Conservation (phyloP, 495 filamentous ascomycete genomes). For the Tetracladium setigerum region DNA sequence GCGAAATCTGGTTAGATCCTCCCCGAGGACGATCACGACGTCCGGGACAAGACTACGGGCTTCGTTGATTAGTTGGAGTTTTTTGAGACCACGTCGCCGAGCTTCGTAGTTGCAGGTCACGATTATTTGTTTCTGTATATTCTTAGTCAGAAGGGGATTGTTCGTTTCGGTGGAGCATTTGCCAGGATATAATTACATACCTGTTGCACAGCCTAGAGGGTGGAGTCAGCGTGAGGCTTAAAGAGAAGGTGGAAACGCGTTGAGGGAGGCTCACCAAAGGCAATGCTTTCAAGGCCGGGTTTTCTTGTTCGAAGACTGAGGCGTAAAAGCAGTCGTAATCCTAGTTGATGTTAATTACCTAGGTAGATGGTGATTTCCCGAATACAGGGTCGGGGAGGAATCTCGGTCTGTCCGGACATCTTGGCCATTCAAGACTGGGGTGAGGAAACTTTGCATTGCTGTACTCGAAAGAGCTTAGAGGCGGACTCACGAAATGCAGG, state of each 20-base stretch:
- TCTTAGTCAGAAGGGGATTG: conserved; percentile 42
- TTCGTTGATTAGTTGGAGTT: conserved; percentile 76
- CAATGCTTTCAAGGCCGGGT: conserved; percentile 60
- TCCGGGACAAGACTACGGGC: conserved; percentile 77
- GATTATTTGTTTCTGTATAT: conserved; percentile 67
- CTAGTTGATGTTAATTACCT: conserved; percentile 33
- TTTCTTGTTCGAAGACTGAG: conserved; percentile 74
- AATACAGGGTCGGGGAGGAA: no score
- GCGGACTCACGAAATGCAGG: conserved; percentile 63
- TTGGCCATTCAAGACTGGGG: not conserved
- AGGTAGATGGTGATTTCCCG: not conserved
- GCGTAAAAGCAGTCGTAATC: conserved; percentile 96
- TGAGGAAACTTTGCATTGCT: not conserved
- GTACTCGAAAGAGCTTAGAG: no score
- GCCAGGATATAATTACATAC: conserved; percentile 3
- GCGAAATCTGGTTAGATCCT: conserved; percentile 79
- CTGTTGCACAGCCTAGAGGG: conserved; percentile 54
- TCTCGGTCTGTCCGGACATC: not conserved
- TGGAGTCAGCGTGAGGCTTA: conserved; percentile 12
- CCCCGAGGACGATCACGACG: conserved; percentile 75
- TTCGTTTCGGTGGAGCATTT: conserved; percentile 8
- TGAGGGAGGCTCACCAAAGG: conserved; percentile 42
- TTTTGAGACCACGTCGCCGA: conserved; percentile 63
- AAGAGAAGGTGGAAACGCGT: not conserved
- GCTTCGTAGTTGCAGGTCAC: conserved; percentile 96